Conservation (phyloP, 2,329 filamentous ascomycete genomes). For the Fusarium aywerte region DNA sequence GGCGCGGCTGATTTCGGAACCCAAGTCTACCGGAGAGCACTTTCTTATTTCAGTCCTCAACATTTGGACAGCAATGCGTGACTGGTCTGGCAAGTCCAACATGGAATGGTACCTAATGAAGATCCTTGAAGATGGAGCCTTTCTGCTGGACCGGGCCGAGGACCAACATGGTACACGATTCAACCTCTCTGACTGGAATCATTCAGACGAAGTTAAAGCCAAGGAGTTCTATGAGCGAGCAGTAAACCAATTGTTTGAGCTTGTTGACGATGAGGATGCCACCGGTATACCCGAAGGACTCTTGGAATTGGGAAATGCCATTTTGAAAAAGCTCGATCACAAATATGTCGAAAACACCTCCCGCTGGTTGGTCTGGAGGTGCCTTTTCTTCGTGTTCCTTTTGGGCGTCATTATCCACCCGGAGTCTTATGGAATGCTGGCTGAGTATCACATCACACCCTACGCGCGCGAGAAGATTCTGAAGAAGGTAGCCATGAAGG, state of each 20-base stretch:
- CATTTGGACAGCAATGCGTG: constrained; percentile 85
- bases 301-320: constrained; percentile 84
- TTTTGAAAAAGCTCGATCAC: constrained; percentile 79
- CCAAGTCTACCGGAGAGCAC: constrained; percentile 79
- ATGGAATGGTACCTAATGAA: constrained; percentile 97
- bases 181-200: constrained; percentile 77
- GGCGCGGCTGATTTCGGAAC: constrained; percentile 82
- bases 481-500: constrained; percentile 81
- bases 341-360: constrained; percentile 79
- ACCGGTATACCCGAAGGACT: constrained; percentile 89
- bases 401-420: constrained; percentile 87
- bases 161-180: constrained; percentile 78
- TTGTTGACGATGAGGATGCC: constrained; percentile 85
- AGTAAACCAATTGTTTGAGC: constrained; percentile 81
- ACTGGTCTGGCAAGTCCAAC: constrained; percentile 89
- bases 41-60: constrained; percentile 87
- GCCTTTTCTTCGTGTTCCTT: constrained; percentile 91
- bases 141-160: constrained; percentile 86
- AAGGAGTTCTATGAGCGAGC: constrained; percentile 90
- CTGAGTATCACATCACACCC: constrained; percentile 91
- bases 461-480: constrained; percentile 86
- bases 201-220: constrained; percentile 82
- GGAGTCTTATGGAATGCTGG: constrained; percentile 81
- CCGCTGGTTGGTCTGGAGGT: constrained; percentile 87
- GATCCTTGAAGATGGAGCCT: constrained; percentile 90